These are phyloP conservation scores for Colletotrichum zoysiae DNA, from an alignment of 2,329 filamentous ascomycete species.

Conservation along the genomic window DNA sequence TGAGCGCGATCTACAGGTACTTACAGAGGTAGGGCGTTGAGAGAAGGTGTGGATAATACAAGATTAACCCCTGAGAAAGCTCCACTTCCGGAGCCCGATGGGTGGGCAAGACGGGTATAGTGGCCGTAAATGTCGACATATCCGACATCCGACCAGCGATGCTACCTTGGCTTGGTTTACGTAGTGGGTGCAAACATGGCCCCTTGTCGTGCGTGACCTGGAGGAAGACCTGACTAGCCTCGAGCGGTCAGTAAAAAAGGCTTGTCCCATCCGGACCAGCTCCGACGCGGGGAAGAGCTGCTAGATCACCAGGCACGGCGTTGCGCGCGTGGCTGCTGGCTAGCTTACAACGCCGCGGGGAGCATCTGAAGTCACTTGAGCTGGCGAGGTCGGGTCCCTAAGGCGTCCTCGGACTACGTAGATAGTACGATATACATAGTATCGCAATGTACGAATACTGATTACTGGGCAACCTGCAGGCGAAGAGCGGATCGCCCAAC, in stretches of 20 bases:
- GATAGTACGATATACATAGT: too few species aligned
- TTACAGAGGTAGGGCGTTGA: slow-evolving; percentile 7
- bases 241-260: neutral
- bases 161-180: neutral
- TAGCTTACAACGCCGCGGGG: slow-evolving; percentile 2
- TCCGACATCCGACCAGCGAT: slow-evolving; percentile 23
- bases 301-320: slow-evolving; percentile 5
- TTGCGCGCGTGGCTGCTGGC: slow-evolving; percentile 14
- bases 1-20: neutral
- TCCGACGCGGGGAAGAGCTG: slow-evolving; percentile 20
- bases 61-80: slow-evolving; percentile 27
- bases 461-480: neutral
- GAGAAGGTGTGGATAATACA: slow-evolving; percentile 23
- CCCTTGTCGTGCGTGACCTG: slow-evolving; percentile 21
- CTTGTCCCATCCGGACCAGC: slow-evolving; percentile 28
- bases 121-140: slow-evolving; percentile 32
- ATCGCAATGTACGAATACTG: too few species aligned
- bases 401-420: slow-evolving; percentile 15
- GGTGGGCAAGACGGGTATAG: slow-evolving; percentile 17
- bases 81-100: slow-evolving; percentile 15
- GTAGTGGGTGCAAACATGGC: slow-evolving; percentile 13
- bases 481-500: slow-evolving; percentile 28
- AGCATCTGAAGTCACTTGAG: slow-evolving; percentile 1
- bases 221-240: neutral
- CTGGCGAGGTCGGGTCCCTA: neutral